Conservation (phyloP, 129 eudicot species). For the Artemisia tridentata region DNA sequence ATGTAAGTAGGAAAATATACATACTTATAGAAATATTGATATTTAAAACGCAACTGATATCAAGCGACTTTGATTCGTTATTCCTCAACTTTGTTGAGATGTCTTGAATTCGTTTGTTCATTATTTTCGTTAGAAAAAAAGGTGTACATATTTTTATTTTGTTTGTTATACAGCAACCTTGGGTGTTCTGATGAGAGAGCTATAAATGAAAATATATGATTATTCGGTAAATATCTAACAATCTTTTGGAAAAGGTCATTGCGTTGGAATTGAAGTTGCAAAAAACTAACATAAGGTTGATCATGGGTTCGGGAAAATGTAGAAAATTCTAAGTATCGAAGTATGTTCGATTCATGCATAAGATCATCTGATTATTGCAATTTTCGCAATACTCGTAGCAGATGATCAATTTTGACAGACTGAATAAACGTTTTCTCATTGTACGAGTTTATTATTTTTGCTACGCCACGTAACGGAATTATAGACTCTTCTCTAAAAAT, state of each 20-base stretch:
- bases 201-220: constrained; percentile 6
- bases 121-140: background rate
- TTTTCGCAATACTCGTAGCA: no score
- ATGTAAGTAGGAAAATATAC: constrained; percentile 18
- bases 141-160: constrained; percentile 12
- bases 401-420: no score
- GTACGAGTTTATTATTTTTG: no score
- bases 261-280: no score
- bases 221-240: background rate
- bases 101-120: constrained; percentile 25
- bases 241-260: no score
- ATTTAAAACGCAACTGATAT: constrained; percentile 11
- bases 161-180: background rate
- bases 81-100: background rate
- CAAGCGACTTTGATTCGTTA: constrained; percentile 20
- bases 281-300: background rate
- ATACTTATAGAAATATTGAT: background rate
- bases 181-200: background rate
- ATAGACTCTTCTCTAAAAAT: background rate
- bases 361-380: background rate
- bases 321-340: no score
- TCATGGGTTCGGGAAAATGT: no score
- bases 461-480: background rate
- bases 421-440: no score
- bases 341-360: background rate